Base-by-base conservation (phyloP, 495 filamentous ascomycete species). In the Aspergillus homomorphus region DNA sequence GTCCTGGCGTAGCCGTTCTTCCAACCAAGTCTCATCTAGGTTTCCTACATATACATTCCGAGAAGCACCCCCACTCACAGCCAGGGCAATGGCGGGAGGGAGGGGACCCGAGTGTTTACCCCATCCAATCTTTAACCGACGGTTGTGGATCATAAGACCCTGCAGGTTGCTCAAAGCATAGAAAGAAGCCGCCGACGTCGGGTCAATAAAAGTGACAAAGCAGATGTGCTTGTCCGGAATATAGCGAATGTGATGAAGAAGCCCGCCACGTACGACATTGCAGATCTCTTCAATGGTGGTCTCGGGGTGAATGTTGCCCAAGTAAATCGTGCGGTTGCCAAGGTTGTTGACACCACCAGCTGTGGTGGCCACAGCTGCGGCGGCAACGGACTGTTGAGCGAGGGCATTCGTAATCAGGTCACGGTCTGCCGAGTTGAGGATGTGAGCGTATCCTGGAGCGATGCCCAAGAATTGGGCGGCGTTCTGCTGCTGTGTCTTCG, bases 181-280 rank as follows among this genome's bases (percentile, higher is more conserved):
- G 78, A 98, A 98, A 3, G 92, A 96, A 51, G 94, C 94, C 15
- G 94, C 95, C 8, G 94, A 94, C 18, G 95, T 98, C 33, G 94
- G 94, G 73, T 98, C 94, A 71, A 98, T 98, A 77, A 98, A 98
- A 2, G 94, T 98, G 42, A 98, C 94, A 64, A 98, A 98, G 80
- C 94, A 98, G 65, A 98, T 98, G 74, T 98, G 94, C 82, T 98
- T 98, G 78, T 98, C 94, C 23, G 94, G 95, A 64, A 98, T 98
- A 75, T 97, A 98, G 54, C 94, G 91, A 73, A 98, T 94, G 72
- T 98, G 94, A 70, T 98, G 94, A 66, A 98, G 78, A 58, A 97
- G 79, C 60, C 92, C 92, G 45, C 92, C 92, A 51, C 92, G 86
- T 24, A 97, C 92, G 49, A 97, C 92, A 66, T 97, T 97, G 79